Base-by-base conservation (phyloP, 2,329 filamentous ascomycete genomes). In the Phialocephala subalpina region DNA sequence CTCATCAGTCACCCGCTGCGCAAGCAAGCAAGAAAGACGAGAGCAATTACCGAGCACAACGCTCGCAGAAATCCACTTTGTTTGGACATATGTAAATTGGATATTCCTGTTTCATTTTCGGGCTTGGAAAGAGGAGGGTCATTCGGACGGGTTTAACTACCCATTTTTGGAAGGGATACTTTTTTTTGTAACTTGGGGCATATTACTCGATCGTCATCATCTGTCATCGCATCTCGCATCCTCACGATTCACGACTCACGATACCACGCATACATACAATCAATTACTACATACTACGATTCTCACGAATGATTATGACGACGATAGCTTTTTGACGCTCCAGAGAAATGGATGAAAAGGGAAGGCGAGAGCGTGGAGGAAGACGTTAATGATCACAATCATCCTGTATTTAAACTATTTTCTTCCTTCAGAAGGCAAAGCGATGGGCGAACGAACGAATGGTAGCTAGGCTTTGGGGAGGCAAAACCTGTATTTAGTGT, bases 41-140 rank as follows among this genome's bases (percentile, higher is more conserved):
- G 45, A 64, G 56, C 56, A 45, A 49, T 56, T 42, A 52, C 29
- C 33, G 47, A 59, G 40, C 62, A 64, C 56, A 64, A 56, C 64
- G 64, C 67, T 68, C 60, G 64, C 62, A 68, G 61, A 62, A 64
- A 52, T 52, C 25, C 29, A 40, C 25, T 57, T 56, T 38, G 20
- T 42, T 58, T 60, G 58, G 63, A 65, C 40, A 58, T n/a, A n/a
- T 70, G 70, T 70, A 72, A 70, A 69, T 70, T 70, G 70, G 63
- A 69, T 52, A 64, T 40, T 36, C 22, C 40, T 25, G 22, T 55
- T 55, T 33, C 27, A 18, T n/a, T 53, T 27, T 53, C 25, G 25
- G 49, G 25, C 5, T n/a, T 53, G 49, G 49, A 63, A 58, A 22
- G 49, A 63, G 58, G 57, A 55, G 59, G 64, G 55, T 60, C 60